Percentiles rank a stretch among this genome's conserved stretches.
These are phyloP conservation scores for Oryza officinalis DNA, from an alignment of 176 grass and related monocot genomes.

Conservation along the genomic window DNA sequence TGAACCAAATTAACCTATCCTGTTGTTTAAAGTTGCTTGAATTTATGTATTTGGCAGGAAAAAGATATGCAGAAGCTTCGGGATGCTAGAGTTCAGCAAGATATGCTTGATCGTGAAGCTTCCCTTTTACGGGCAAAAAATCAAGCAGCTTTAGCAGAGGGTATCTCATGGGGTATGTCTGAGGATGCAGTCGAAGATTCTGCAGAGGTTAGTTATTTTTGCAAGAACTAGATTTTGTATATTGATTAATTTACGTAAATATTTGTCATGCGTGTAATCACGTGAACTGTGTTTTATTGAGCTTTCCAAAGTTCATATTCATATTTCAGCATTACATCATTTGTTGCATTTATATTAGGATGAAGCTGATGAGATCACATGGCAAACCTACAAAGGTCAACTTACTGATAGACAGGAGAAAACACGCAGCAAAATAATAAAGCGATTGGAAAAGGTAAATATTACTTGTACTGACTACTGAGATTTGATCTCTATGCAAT, in stretches of 20 bases:
- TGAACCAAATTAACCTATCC: neutral
- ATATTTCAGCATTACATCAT: neutral
- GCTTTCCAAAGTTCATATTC: slow-evolving; percentile 6
- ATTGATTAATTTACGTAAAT: slow-evolving; percentile 11
- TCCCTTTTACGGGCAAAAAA: slow-evolving; percentile 80
- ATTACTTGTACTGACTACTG: slow-evolving; percentile 2
- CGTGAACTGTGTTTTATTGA: slow-evolving; percentile 2
- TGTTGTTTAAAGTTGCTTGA: slow-evolving; percentile 25
- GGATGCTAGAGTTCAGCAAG: slow-evolving; percentile 66
- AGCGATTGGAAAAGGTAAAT: slow-evolving; percentile 92
- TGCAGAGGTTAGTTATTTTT: slow-evolving; percentile 53
- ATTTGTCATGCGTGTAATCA: neutral
- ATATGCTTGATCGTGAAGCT: slow-evolving; percentile 80
- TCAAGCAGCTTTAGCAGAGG: slow-evolving; percentile 86
- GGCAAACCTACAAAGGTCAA: slow-evolving; percentile 93
- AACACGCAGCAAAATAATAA: slow-evolving; percentile 92
- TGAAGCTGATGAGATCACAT: slow-evolving; percentile 91
- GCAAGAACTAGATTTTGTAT: neutral
- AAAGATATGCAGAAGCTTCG: slow-evolving; percentile 83
- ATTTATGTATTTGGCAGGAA: slow-evolving; percentile 58
- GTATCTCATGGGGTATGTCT: slow-evolving; percentile 93
- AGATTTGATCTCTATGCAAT: slow-evolving; percentile 30
- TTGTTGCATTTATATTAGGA: slow-evolving; percentile 55
- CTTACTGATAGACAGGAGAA: slow-evolving; percentile 97
- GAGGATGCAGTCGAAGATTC: slow-evolving; percentile 91